These are phyloP conservation scores for Cladorrhinum sp. DNA, from an alignment of 2,329 filamentous ascomycete genomes.

Conservation along the genomic window DNA sequence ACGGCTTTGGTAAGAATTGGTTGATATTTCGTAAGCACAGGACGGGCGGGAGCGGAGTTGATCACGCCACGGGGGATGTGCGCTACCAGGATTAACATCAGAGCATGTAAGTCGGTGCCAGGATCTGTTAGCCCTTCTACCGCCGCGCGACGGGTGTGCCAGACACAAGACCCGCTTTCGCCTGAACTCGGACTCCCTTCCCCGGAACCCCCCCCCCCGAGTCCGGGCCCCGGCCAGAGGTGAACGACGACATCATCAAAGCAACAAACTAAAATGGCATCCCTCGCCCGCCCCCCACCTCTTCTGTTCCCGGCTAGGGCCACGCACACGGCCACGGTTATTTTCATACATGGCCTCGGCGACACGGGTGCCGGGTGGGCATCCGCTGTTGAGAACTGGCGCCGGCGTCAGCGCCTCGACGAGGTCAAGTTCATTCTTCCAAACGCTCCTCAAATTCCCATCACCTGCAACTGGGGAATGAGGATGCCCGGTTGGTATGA, in stretches of 20 bases:
- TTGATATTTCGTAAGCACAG: conserved; percentile 3
- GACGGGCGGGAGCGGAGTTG: background rate
- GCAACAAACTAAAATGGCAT: conserved; percentile 23
- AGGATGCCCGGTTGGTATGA: conserved; percentile 87
- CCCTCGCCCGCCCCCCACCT: conserved; percentile 41
- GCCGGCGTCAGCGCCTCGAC: conserved; percentile 72
- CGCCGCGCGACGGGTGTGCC: background rate
- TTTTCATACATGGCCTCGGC: conserved; percentile 89
- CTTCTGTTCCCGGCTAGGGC: conserved; percentile 75
- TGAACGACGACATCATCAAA: background rate
- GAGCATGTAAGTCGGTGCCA: no score
- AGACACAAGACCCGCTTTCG: background rate
- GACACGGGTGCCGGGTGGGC: conserved; percentile 80
- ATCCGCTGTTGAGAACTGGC: conserved; percentile 82
- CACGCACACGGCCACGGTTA: conserved; percentile 89
- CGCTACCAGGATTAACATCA: background rate
- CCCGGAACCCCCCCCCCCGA: background rate
- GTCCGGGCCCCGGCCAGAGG: background rate
- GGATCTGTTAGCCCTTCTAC: background rate
- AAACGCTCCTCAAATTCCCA: conserved; percentile 81
- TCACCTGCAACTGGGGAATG: conserved; percentile 66
- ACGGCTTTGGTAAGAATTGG: conserved; percentile 3
- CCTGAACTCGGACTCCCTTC: background rate
- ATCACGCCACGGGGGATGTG: background rate
- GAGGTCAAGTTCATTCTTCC: conserved; percentile 94